These are phyloP conservation scores for Tulasnella sp. DNA, from an alignment of 768 basidiomycete species.

Conservation along the genomic window DNA sequence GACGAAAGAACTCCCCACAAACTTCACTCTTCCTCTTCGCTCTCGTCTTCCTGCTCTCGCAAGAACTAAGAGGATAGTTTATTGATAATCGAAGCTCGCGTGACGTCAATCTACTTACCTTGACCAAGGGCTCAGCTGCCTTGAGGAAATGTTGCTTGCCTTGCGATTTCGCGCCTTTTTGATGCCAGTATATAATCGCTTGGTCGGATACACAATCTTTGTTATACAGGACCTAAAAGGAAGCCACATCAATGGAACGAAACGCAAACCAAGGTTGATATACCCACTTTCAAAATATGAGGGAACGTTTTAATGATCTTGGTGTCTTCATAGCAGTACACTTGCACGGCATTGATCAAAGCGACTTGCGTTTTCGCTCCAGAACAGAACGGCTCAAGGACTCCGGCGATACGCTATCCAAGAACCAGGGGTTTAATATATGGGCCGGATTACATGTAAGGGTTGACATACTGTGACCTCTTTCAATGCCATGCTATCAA, in stretches of 20 bases:
- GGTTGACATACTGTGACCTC: slow-evolving; percentile 62
- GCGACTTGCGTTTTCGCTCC: slow-evolving; percentile 84
- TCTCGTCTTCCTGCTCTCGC: too few species aligned
- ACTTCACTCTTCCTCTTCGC: too few species aligned
- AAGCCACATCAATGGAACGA: not conserved
- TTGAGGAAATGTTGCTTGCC: slow-evolving; percentile 93
- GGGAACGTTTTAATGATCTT: slow-evolving; percentile 91
- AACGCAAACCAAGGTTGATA: not conserved
- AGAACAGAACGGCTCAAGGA: slow-evolving; percentile 83
- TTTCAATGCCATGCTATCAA: slow-evolving; percentile 75
- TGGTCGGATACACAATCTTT: slow-evolving; percentile 91
- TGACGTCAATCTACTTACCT: too few species aligned
- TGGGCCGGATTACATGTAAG: not conserved
- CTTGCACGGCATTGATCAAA: slow-evolving; percentile 88
- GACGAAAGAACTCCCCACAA: too few species aligned
- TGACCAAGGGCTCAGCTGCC: slow-evolving; percentile 75
- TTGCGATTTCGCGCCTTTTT: slow-evolving; percentile 92
- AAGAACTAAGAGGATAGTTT: too few species aligned
- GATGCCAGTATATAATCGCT: slow-evolving; percentile 95
- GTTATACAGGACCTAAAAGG: slow-evolving; percentile 74
- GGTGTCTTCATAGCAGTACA: slow-evolving; percentile 94
- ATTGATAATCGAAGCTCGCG: too few species aligned
- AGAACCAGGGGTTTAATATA: not conserved
- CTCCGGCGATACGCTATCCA: slow-evolving; percentile 60
- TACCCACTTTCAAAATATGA: slow-evolving; percentile 72